Conservation (phyloP, 345 rosid species). For the Populus pruinosa region DNA sequence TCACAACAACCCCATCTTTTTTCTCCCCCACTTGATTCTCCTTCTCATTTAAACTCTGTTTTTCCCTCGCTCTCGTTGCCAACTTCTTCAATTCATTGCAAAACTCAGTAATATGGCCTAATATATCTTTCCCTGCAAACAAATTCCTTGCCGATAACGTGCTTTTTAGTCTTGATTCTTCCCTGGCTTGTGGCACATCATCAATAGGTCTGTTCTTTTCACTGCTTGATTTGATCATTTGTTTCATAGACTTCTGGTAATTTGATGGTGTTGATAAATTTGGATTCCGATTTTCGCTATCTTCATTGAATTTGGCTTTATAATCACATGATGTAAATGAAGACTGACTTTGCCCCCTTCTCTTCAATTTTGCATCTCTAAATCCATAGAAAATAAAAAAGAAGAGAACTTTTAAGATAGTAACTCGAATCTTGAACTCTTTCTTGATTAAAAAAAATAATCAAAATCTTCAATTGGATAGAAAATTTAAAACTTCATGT, state of each 20-base stretch:
- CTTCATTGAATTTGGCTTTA: constrained; percentile 29
- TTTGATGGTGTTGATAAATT: constrained; percentile 47
- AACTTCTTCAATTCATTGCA: constrained; percentile 78
- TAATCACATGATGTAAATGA: constrained; percentile 27
- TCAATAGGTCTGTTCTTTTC: constrained; percentile 47
- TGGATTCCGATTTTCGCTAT: constrained; percentile 68
- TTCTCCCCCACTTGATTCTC: constrained; percentile 29
- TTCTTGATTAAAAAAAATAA: not conserved
- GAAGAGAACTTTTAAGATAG: not conserved
- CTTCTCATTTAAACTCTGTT: constrained; percentile 32
- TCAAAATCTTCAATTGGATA: constrained; percentile 8
- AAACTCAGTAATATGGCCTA: constrained; percentile 73
- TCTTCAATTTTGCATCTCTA: constrained; percentile 52
- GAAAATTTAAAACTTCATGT: not conserved
- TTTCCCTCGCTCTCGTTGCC: constrained; percentile 62
- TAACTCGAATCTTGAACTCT: not conserved
- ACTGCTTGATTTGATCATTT: constrained; percentile 47
- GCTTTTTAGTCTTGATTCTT: constrained; percentile 51
- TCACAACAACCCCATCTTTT: constrained; percentile 11
- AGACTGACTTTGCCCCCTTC: constrained; percentile 49
- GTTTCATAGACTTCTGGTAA: constrained; percentile 48
- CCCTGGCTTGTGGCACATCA: constrained; percentile 30
- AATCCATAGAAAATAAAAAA: not conserved
- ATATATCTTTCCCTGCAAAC: constrained; percentile 72
- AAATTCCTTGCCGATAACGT: constrained; percentile 77